phyloP scores from a whole-genome alignment of 129 eudicot genomes.

The Saussurea involucrata region DNA sequence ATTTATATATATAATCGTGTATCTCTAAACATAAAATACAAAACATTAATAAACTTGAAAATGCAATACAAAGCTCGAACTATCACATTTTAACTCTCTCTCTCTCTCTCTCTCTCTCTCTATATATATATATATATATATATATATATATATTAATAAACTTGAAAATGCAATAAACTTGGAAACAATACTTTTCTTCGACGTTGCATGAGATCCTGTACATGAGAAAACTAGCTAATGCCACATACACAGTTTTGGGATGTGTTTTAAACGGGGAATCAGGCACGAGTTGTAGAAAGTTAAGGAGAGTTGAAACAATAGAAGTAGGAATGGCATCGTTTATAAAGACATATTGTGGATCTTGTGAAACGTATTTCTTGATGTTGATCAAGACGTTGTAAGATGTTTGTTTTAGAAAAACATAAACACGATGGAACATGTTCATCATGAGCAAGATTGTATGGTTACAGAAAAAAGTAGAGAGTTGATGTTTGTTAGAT shows the following conservation, averaged over 20 bases:
- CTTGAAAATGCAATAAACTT: too few species aligned
- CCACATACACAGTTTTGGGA: background rate
- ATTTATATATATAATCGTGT: background rate
- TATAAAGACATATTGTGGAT: background rate
- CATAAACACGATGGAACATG: background rate
- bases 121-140: too few species aligned
- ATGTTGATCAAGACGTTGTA: background rate
- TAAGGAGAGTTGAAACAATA: background rate
- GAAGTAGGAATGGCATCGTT: background rate
- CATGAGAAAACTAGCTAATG: background rate
- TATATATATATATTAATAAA: too few species aligned
- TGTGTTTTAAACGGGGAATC: slow-evolving; percentile 12
- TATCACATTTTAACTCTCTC: too few species aligned
- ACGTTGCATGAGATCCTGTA: slow-evolving; percentile 2
- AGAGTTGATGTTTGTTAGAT: background rate
- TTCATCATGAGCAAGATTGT: background rate
- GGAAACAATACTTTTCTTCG: slow-evolving; percentile 1
- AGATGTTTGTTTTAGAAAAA: background rate
- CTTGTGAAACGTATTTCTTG: background rate
- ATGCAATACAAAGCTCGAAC: too few species aligned
- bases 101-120: too few species aligned
- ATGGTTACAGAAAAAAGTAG: background rate
- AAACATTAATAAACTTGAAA: background rate
- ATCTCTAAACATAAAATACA: background rate
- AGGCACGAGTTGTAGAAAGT: background rate